Evolutionary conservation across 2,329 filamentous ascomycete species (phyloP), one percentile per base, ranked within the genome.

Genomic region (Aspergillus costaricaensis): DNA sequence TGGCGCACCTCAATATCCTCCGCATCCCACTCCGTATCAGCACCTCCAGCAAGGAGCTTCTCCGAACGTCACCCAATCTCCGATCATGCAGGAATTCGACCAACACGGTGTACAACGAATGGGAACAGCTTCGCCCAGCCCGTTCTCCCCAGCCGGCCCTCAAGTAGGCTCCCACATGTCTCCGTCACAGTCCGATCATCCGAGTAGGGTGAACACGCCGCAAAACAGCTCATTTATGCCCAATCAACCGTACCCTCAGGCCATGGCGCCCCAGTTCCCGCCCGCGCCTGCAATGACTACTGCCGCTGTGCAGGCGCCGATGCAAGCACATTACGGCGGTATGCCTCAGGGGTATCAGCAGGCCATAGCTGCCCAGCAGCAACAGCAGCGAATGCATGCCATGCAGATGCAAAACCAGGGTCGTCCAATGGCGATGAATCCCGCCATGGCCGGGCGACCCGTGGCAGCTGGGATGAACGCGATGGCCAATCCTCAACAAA

Each of bases 91-190:
- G 72, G 84, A 86, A 57, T 88, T 86, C 58, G 79, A 80, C 60
- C 77, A 82, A 77, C 86, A 90, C 71, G 85, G 85, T 69, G 87
- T 89, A 41, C 91, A 92, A 73, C 83, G 92, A 71, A 91, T 98
- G 76, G 90, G 92, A 66, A 97, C 94, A 49, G 90, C 92, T 47
- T 98, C 95, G 32, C 94, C 95, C 3, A 94, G 95, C 76, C 91
- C 92, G 1, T 96, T 96, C 74, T 93, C 91, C 1, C 90, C 91
- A 15, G 88, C 88, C 59, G 84, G 85, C 32, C 88, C 90, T 67
- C 89, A 90, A 71, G 91, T 91, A 69, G 85, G 82, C 39, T 78
- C 85, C 15, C 90, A 93, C 71, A 84, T 88, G 61, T 95, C 91
- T 2, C 91, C 91, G 10, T 86, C 89, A 15, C 87, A 90, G 5